Conservation (phyloP, 768 basidiomycete genomes). For the Tremella mesenterica region DNA sequence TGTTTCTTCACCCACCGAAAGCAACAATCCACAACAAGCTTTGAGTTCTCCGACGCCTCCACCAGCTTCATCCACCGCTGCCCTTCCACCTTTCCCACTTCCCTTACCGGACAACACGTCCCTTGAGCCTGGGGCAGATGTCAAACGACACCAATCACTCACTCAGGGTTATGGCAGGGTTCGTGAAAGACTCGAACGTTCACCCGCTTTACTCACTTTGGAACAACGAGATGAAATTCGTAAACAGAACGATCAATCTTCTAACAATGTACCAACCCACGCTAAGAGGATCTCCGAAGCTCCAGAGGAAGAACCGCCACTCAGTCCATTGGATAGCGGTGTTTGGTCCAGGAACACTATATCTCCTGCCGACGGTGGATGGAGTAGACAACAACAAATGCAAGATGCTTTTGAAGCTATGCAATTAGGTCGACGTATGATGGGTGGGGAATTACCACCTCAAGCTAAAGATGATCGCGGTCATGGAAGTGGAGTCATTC, state of each 20-base stretch:
- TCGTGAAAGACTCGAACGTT: constrained; percentile 26
- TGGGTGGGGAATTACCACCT: constrained; percentile 3
- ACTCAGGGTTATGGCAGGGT: constrained; percentile 26
- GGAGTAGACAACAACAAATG: constrained; percentile 26
- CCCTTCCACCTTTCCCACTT: constrained; percentile 28
- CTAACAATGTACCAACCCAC: not conserved
- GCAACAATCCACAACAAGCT: constrained; percentile 18
- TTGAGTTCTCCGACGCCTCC: constrained; percentile 30
- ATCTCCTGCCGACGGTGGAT: constrained; percentile 26
- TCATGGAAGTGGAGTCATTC: too few relatives aligned
- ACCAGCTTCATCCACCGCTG: constrained; percentile 31
- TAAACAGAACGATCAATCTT: not conserved
- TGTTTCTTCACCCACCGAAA: constrained; percentile 15
- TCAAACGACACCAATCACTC: constrained; percentile 37
- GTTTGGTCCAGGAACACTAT: constrained; percentile 26
- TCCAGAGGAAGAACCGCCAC: constrained; percentile 25
- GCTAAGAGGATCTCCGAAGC: not conserved
- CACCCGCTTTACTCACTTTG: constrained; percentile 20
- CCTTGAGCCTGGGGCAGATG: constrained; percentile 12
- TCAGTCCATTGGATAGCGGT: constrained; percentile 30
- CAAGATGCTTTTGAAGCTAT: constrained; percentile 41
- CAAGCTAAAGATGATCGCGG: not conserved
- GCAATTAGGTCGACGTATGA: constrained; percentile 30
- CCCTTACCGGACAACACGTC: constrained; percentile 2
- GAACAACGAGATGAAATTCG: constrained; percentile 22